Evolutionary conservation across 1,284 basidiomycete genomes (phyloP), one percentile per base, ranked within the genome.

Genomic region (Sporisorium exsertum): DNA sequence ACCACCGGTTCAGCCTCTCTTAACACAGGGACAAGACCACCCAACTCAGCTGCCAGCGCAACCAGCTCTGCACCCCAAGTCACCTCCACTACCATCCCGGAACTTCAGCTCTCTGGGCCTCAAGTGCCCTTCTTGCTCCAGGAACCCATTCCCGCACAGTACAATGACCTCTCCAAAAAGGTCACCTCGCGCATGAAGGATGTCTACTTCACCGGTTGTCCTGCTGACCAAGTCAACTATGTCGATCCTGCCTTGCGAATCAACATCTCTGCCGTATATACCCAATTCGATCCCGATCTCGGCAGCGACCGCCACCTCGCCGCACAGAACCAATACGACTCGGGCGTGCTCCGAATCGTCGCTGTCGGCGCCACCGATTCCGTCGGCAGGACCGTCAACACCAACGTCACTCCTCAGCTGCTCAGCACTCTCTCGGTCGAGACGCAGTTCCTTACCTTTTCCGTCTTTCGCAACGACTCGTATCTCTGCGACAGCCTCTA

Each of bases 181-280:
- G 66, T 69, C 56, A 47, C 52, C 24, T 58, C 73, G 1, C 76
- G 60, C 50, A 70, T 67, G 63, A 69, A 72, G 40, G 77, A 79
- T 50, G 65, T 73, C 54, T 76, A 70, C 62, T 81, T 81, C 58
- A 71, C 73, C 8, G 77, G 74, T 37, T 81, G 80, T 37, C 60
- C 68, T 7, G 64, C 66, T 26, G 67, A 70, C 45, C 52, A 59
- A 26, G 60, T 65, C 37, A 62, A 76, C 37, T 68, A 76, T 27
- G 72, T 74, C 43, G 75, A 76, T 29, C 32, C 80, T 12, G 55
- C 66, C 18, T 33, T 64, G 24, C 66, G 80, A n/a, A 55, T 83
- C 81, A 83, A 83, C 70, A 64, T 83, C 54, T 81, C 81, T n/a
- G 72, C 81, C 46, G 73, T 83, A 24, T 83, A 81, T 49, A 68